phyloP scores from a whole-genome alignment of 1,284 basidiomycete species.

The Pholiota adiposa region DNA sequence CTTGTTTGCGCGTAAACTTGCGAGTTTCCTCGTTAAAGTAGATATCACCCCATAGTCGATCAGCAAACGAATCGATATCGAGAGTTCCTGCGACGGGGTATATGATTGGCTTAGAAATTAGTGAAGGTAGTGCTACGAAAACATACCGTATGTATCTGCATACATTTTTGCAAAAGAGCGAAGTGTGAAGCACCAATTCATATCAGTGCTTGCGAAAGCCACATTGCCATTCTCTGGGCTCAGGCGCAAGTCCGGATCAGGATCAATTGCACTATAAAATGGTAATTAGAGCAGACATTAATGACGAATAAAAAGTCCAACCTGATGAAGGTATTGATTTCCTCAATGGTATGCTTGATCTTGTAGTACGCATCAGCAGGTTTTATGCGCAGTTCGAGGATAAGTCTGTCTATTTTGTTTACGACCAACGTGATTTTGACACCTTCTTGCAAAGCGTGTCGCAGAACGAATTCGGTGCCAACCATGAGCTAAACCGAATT shows the following conservation, averaged over 20 bases:
- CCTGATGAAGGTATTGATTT: slow-evolving; percentile 96
- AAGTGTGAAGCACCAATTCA: slow-evolving; percentile 98
- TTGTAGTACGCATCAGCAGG: slow-evolving; percentile 98
- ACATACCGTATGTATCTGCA: slow-evolving; percentile 84
- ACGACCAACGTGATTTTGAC: slow-evolving; percentile 93
- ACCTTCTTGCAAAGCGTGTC: slow-evolving; percentile 87
- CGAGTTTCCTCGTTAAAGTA: slow-evolving; percentile 86
- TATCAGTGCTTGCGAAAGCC: slow-evolving; percentile 95
- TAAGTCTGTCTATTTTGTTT: slow-evolving; percentile 98
- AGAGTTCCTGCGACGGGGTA: slow-evolving; percentile 49
- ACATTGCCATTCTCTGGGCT: slow-evolving; percentile 97
- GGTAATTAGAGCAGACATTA: not conserved
- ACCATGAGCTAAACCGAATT: slow-evolving; percentile 75
- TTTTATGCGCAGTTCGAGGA: slow-evolving; percentile 95
- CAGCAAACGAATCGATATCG: slow-evolving; percentile 74
- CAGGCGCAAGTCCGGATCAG: slow-evolving; percentile 84
- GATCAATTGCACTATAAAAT: slow-evolving; percentile 74
- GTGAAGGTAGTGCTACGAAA: not conserved
- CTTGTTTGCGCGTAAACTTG: slow-evolving; percentile 88
- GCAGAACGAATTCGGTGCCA: slow-evolving; percentile 84
- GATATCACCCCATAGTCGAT: slow-evolving; percentile 97
- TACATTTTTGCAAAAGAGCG: slow-evolving; percentile 97
- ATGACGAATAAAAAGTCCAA: slow-evolving; percentile 35
- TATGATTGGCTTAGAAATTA: not conserved
- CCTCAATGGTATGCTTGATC: slow-evolving; percentile 98